Base-by-base conservation (phyloP, 441 rosid genomes). In the Arabidopsis hybrid region DNA sequence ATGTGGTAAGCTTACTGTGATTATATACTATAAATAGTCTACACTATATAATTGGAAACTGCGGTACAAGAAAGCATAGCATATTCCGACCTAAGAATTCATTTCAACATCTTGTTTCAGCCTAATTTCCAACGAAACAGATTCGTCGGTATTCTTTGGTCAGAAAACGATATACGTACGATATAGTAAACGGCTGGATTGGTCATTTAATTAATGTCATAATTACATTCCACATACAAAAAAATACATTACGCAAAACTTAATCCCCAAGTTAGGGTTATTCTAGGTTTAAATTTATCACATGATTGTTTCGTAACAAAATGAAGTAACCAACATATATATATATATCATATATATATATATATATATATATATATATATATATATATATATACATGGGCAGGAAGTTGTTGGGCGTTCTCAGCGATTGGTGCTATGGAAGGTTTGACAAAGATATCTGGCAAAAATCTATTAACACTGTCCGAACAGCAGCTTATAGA, bases 361-460 rank as follows among this genome's bases (percentile, higher is more conserved):
- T n/a, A n/a, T n/a, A n/a, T n/a, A n/a, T n/a, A n/a, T n/a, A n/a
- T n/a, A 39, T 61, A 40, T 39, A 50, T 59, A 1, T 35, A 31
- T 31, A 4, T 32, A 32, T 32, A 5, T 32, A 31, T n/a, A 13
- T 29, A 7, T n/a, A 36, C 56, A 13, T 43, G 47, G n/a, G 14
- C 45, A 85, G 88, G 86, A n/a, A 29, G 79, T 70, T 85, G 84
- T 18, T 82, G 86, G 86, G 88, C 84, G 55, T 85, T 85, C 47
- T 79, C 86, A 8, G 66, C 79, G 0, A 78, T 81, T 26, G 88
- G 86, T 51, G 85, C 83, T 5, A 67, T 81, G 14, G 83, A 85
- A 70, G 78, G 81, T 45, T 57, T 72, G 26, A 6, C 60, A 6
- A 66, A 78, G 49, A 72, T 72, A 14, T 5, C 43, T 3, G 4